Base-by-base conservation (phyloP, 805 yeast species). In the Metschnikowia kunwiensis region DNA sequence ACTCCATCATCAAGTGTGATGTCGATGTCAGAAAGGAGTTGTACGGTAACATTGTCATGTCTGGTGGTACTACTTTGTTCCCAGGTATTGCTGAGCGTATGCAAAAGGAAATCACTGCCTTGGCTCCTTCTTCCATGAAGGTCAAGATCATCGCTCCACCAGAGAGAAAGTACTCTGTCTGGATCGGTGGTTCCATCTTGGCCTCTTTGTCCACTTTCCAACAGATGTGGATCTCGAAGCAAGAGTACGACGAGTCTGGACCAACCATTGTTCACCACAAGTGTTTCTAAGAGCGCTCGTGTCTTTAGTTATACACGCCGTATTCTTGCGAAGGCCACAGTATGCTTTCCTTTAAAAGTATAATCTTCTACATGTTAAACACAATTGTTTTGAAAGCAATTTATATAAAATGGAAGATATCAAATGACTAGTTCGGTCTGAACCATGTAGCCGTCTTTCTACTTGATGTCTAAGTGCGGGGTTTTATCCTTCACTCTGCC, bases 141-240 rank as follows among this genome's bases (percentile, higher is more conserved):
- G 96, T 93, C 65, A 93, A 93, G 85, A 89, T 93, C 68, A 85
- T 85, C 68, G 98, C 98, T 68, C 96, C 97, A 56, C 97, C 97
- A 55, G 98, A 93, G 76, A 84, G 98, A 75, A 93, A 93, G 75
- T 93, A 86, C 85, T 86, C 96, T 61, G 96, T 89, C 76, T 93
- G 98, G 98, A 93, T 93, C 54, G 98, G 98, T 81, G 98, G 98
- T 77, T 93, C 97, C 58, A 93, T 93, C 65, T 82, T 93, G 73
- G 96, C 98, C 54, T 88, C 97, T 44, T 82, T 93, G 70, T 86
- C 96, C 49, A 93, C 98, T 70, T 93, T 93, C 97, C 97, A 93
- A 81, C 97, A 93, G 77, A 91, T 93, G 97, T 93, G 98, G 98
- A 88, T 93, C 86, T 89, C 97, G 67, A 93, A 93, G 82, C 97